These are phyloP conservation scores for Fusarium nelsonii DNA, from an alignment of 2,329 filamentous ascomycete genomes.

Conservation along the genomic window DNA sequence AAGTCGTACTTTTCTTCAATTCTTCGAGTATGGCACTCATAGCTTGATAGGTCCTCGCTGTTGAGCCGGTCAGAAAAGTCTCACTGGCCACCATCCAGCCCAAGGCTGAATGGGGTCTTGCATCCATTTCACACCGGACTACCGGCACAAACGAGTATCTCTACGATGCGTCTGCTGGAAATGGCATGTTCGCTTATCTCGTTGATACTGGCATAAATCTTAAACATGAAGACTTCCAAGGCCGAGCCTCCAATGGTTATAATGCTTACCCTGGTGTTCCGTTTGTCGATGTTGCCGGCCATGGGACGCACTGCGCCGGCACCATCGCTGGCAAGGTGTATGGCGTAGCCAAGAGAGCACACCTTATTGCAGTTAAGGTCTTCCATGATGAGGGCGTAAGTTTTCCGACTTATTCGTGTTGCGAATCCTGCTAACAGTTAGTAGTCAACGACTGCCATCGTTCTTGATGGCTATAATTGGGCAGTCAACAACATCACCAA, in stretches of 20 bases:
- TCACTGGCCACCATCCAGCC: constrained; percentile 45
- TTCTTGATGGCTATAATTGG: constrained; percentile 53
- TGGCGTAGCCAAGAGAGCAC: constrained; percentile 60
- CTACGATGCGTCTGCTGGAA: constrained; percentile 58
- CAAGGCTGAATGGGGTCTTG: constrained; percentile 60
- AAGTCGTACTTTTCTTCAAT: constrained; percentile 24
- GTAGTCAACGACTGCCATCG: constrained; percentile 44
- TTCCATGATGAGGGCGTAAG: constrained; percentile 49
- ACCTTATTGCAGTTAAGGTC: constrained; percentile 61
- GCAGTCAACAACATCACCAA: constrained; percentile 58
- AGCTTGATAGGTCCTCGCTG: constrained; percentile 48
- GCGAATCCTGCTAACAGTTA: background rate
- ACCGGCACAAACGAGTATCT: constrained; percentile 53
- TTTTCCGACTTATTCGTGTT: background rate
- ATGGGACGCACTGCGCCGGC: constrained; percentile 63
- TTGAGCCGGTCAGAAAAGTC: constrained; percentile 51
- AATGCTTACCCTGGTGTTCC: constrained; percentile 53
- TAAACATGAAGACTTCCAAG: constrained; percentile 60
- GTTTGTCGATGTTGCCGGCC: constrained; percentile 55
- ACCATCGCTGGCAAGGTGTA: constrained; percentile 59
- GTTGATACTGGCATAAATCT: constrained; percentile 67
- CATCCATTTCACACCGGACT: constrained; percentile 58
- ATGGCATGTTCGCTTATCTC: constrained; percentile 63
- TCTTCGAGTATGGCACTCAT: background rate
- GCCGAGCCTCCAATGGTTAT: constrained; percentile 56